Percentiles rank a stretch among this genome's conserved stretches.
Conservation (phyloP, 1,284 basidiomycete genomes). For the Blastosporella zonata region DNA sequence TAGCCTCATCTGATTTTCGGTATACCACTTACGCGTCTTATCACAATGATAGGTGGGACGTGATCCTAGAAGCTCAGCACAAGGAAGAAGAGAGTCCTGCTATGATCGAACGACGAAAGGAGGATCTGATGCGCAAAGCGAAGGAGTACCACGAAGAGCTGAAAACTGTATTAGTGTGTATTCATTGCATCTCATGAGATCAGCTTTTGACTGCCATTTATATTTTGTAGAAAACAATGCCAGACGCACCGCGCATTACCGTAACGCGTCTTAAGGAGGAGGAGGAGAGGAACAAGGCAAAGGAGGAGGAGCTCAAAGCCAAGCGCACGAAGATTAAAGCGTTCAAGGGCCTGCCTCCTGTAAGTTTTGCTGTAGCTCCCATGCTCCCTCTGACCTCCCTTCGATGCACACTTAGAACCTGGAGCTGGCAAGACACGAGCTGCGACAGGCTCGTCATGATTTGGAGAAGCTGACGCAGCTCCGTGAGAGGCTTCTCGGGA, state of each 20-base stretch:
- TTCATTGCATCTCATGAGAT: neutral
- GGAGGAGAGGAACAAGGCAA: slow-evolving; percentile 34
- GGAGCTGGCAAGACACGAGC: slow-evolving; percentile 42
- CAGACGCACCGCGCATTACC: slow-evolving; percentile 31
- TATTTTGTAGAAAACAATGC: slow-evolving; percentile 28
- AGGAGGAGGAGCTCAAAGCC: slow-evolving; percentile 36
- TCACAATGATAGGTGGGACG: slow-evolving; percentile 34
- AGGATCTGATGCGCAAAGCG: slow-evolving; percentile 38
- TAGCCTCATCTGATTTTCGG: neutral
- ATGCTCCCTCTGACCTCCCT: neutral
- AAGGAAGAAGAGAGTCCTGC: slow-evolving; percentile 26
- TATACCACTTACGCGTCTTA: neutral
- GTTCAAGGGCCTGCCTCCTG: slow-evolving; percentile 48
- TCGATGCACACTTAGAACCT: slow-evolving; percentile 34
- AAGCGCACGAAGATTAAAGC: slow-evolving; percentile 42
- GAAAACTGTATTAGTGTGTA: slow-evolving; percentile 30
- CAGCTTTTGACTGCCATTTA: neutral
- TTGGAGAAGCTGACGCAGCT: slow-evolving; percentile 44
- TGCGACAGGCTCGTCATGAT: slow-evolving; percentile 38
- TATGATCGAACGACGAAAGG: slow-evolving; percentile 35
- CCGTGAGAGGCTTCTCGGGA: slow-evolving; percentile 42
- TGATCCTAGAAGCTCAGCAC: slow-evolving; percentile 25
- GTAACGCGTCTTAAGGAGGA: slow-evolving; percentile 35
- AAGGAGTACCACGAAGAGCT: slow-evolving; percentile 44
- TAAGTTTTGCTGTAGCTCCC: slow-evolving; percentile 26